phyloP scores from a whole-genome alignment of 306 rosid genomes.

The Mimosa bimucronata region DNA sequence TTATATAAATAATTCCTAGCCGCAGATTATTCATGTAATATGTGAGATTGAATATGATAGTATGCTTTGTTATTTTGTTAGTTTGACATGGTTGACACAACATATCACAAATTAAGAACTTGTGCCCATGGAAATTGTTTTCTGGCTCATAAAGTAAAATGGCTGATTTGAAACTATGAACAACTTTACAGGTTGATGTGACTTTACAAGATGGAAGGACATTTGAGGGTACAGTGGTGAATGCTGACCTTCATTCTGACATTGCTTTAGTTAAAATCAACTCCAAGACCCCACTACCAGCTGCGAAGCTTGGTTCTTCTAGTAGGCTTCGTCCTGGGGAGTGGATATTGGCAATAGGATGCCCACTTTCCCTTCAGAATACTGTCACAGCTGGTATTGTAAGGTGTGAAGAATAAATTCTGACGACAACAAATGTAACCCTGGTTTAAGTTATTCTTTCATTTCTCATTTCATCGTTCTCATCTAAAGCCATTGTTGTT shows the following conservation, averaged over 20 bases:
- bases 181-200: constrained; percentile 66
- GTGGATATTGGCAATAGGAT: constrained; percentile 86
- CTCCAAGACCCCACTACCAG: constrained; percentile 82
- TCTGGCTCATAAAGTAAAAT: neutral
- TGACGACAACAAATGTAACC: neutral
- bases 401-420: constrained; percentile 55
- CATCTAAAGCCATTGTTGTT: constrained; percentile 21
- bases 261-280: constrained; percentile 81
- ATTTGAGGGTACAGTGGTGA: constrained; percentile 75
- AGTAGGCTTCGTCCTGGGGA: constrained; percentile 89
- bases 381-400: constrained; percentile 94
- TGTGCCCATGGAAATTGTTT: neutral
- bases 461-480: neutral
- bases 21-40: neutral
- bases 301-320: constrained; percentile 82
- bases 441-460: neutral
- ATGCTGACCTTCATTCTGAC: constrained; percentile 87
- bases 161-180: constrained; percentile 25
- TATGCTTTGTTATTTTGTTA: neutral
- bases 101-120: neutral
- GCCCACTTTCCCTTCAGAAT: constrained; percentile 91
- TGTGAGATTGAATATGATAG: neutral
- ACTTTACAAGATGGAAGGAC: constrained; percentile 92
- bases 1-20: neutral
- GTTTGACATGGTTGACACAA: constrained; percentile 13